phyloP scores from a whole-genome alignment of 331 rosid species.

The Quercus phellos region DNA sequence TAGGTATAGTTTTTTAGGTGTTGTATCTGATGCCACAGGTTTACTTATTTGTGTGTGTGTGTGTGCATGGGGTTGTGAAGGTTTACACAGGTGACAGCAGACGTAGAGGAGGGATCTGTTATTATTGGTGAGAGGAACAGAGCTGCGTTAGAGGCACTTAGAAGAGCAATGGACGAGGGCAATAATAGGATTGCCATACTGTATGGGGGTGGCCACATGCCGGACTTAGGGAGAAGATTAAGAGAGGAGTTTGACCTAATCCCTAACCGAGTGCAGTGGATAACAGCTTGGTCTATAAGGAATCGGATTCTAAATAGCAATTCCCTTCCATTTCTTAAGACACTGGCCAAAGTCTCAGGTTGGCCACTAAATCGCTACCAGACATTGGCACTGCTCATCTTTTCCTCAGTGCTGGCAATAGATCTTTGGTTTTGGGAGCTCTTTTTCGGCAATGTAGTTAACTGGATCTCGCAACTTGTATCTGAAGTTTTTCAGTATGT shows the following conservation, averaged over 20 bases:
- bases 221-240: constrained; percentile 80
- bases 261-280: constrained; percentile 75
- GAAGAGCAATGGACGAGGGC: constrained; percentile 56
- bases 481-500: constrained; percentile 39
- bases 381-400: constrained; percentile 81
- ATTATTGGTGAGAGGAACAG: constrained; percentile 84
- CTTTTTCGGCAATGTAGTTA: constrained; percentile 57
- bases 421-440: constrained; percentile 96
- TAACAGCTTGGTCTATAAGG: constrained; percentile 86
- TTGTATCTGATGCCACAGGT: constrained; percentile 17
- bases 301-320: constrained; percentile 40
- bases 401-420: constrained; percentile 76
- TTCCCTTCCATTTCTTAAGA: constrained; percentile 77
- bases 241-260: constrained; percentile 72
- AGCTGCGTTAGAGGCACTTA: constrained; percentile 64
- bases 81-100: constrained; percentile 70
- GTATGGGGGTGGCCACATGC: constrained; percentile 99
- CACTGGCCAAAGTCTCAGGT: constrained; percentile 61
- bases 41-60: constrained; percentile 1
- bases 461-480: constrained; percentile 50
- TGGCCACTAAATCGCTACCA: constrained; percentile 95
- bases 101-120: constrained; percentile 77
- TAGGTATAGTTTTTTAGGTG: neutral
- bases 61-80: constrained; percentile 23
- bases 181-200: constrained; percentile 82